A percentile compares a stretch with the other conserved stretches of the same genome.
These are phyloP conservation scores for Sporisorium scitamineum DNA, from an alignment of 1,284 basidiomycete genomes.

Conservation along the genomic window DNA sequence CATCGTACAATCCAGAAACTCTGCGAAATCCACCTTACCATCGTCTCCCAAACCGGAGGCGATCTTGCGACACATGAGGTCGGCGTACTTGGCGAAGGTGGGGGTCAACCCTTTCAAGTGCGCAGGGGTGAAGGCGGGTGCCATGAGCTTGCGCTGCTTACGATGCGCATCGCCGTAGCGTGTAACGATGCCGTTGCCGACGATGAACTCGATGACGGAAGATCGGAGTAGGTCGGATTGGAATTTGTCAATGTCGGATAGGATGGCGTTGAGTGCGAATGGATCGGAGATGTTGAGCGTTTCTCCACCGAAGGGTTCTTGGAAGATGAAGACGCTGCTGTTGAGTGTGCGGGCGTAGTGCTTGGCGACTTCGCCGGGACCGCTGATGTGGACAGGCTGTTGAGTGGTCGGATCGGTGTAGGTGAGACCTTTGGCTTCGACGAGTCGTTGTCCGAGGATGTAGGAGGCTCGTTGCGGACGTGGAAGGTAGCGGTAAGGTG, in stretches of 20 bases:
- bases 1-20: conserved; percentile 57
- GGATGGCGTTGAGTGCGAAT: conserved; percentile 34
- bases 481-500: conserved; percentile 37
- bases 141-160: conserved; percentile 54
- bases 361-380: conserved; percentile 30
- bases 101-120: conserved; percentile 47
- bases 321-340: conserved; percentile 31
- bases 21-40: conserved; percentile 45
- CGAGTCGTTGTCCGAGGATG: conserved; percentile 33
- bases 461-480: conserved; percentile 25
- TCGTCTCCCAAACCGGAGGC: neutral
- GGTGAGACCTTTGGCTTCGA: conserved; percentile 39
- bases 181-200: conserved; percentile 43
- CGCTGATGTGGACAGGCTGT: conserved; percentile 8
- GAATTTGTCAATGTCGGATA: conserved; percentile 43
- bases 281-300: conserved; percentile 38
- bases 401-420: conserved; percentile 8
- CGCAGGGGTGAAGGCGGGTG: conserved; percentile 55
- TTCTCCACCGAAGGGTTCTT: conserved; percentile 41
- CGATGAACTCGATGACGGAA: conserved; percentile 46
- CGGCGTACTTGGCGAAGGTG: conserved; percentile 48
- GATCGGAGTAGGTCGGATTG: conserved; percentile 34
- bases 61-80: conserved; percentile 50
- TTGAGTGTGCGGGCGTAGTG: conserved; percentile 28
- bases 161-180: conserved; percentile 46